Conservation (phyloP, 257 asterid genomes). For the Solanum paucissectum region DNA sequence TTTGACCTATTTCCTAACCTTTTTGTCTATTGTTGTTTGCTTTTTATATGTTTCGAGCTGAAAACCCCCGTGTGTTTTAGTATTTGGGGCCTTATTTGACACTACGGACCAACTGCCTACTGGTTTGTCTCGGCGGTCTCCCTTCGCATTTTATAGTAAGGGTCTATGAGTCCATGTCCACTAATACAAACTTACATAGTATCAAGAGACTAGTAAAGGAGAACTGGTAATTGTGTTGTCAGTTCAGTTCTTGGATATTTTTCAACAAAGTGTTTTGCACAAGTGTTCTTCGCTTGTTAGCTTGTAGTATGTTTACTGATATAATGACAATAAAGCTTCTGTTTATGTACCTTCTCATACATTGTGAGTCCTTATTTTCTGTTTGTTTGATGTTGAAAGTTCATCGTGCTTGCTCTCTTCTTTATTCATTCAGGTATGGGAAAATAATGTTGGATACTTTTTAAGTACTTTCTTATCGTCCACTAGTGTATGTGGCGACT, state of each 20-base stretch:
- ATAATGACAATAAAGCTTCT: background rate
- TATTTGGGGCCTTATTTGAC: background rate
- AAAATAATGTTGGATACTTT: background rate
- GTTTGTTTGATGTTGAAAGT: background rate
- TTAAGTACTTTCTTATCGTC: background rate
- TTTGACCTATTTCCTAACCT: constrained; percentile 14
- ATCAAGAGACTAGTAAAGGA: background rate
- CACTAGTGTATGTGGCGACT: background rate
- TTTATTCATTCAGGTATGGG: background rate
- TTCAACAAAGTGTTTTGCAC: background rate
- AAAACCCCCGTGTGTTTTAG: constrained; percentile 1
- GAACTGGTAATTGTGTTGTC: background rate
- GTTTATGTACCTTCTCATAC: background rate
- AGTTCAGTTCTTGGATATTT: background rate
- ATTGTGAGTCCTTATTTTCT: background rate
- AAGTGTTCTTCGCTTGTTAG: background rate
- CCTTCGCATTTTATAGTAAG: constrained; percentile 65
- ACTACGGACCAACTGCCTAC: background rate
- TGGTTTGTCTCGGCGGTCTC: constrained; percentile 1
- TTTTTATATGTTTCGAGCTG: background rate
- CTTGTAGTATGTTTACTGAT: background rate
- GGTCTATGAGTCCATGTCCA: constrained; percentile 19
- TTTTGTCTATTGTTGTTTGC: background rate
- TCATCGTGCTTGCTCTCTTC: background rate
- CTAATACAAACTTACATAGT: background rate